A percentile compares a stretch with the other conserved stretches of the same genome.
These are phyloP conservation scores for Pulveroboletus frians DNA, from an alignment of 768 basidiomycete species.

Conservation along the genomic window DNA sequence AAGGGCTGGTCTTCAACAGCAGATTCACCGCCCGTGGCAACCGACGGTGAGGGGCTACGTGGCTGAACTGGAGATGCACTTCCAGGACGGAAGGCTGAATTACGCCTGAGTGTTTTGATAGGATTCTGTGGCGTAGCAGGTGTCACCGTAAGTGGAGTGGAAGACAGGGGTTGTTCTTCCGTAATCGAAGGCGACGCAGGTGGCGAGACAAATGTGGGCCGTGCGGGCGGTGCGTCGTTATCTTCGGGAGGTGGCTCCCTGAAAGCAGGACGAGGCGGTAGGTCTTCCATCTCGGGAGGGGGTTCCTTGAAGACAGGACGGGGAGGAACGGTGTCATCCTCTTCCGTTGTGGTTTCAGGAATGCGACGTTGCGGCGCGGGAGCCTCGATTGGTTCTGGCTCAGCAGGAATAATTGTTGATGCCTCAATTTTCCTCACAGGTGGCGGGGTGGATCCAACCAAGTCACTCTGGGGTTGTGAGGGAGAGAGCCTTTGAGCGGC, in stretches of 20 bases:
- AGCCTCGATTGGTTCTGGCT: conserved; percentile 13
- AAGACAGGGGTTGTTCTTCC: conserved; percentile 22
- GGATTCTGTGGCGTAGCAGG: conserved; percentile 52
- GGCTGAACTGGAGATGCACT: conserved; percentile 32
- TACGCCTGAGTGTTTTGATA: conserved; percentile 35
- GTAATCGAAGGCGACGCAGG: conserved; percentile 22
- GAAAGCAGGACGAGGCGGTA: conserved; percentile 43
- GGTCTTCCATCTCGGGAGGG: conserved; percentile 37
- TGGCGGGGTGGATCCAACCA: conserved; percentile 12
- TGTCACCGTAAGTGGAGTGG: conserved; percentile 36
- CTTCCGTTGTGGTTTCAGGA: conserved; percentile 3
- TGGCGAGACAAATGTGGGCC: conserved; percentile 17
- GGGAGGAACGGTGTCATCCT: conserved; percentile 19
- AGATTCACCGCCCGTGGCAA: conserved; percentile 23
- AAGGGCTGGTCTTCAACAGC: conserved; percentile 33
- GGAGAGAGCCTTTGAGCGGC: conserved; percentile 50
- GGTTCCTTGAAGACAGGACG: conserved; percentile 60
- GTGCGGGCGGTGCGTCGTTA: conserved; percentile 33
- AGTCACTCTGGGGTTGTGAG: conserved; percentile 12
- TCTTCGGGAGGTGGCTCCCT: conserved; percentile 61
- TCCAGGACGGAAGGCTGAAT: conserved; percentile 31
- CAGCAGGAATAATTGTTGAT: conserved; percentile 12
- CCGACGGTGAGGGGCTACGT: conserved; percentile 42
- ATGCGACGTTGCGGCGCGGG: conserved; percentile 1
- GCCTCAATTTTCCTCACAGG: conserved; percentile 15